Base-by-base conservation (phyloP, 129 eudicot species). In the Pulicaria dysenterica region DNA sequence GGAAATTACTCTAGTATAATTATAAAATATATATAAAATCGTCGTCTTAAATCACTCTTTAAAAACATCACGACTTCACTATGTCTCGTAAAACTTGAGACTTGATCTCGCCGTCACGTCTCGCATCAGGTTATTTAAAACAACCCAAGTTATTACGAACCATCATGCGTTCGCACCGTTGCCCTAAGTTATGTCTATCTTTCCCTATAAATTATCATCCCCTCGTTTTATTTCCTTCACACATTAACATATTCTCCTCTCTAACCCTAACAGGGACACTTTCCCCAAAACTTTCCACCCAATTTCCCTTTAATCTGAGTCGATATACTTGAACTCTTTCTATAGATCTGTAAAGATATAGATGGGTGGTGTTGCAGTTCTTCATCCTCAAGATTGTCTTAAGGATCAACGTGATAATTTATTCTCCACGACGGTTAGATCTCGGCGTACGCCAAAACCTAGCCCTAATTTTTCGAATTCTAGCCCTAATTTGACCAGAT, bases 351-450 rank as follows among this genome's bases (percentile, higher is more conserved):
- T 45, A 44, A 24, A 16, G 16, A 8, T 11, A 24, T 34, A 44
- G 42, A 85, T 85, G 89, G 89, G 79, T 9, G 84, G 77, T 17
- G 80, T 81, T 57, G 86, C 62, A 3, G 77, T 85, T 78, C 77
- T 85, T 24, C 86, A 59, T 7, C 89, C 86, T 13, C 81, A 81
- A 49, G 84, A 85, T 66, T 73, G 43, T 14, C 63, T 85, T 6
- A 74, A 67, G 10, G 70, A 83, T 56, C 80, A 37, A 8, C 70
- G 46, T 2, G 31, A 60, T 17, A 43, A 24, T 8, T 66, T 60
- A 41, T 80, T 73, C 12, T 12, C 58, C 1, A 60, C 77, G n/a
- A 73, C 73, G 10, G 67, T 70, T 7, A 81, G 75, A 62, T 63
- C 73, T 11, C 81, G 77, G 51, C 81, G 81, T 10, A 47, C 50